Evolutionary conservation across 768 basidiomycete genomes (phyloP).

Genomic region (Russula sp.): DNA sequence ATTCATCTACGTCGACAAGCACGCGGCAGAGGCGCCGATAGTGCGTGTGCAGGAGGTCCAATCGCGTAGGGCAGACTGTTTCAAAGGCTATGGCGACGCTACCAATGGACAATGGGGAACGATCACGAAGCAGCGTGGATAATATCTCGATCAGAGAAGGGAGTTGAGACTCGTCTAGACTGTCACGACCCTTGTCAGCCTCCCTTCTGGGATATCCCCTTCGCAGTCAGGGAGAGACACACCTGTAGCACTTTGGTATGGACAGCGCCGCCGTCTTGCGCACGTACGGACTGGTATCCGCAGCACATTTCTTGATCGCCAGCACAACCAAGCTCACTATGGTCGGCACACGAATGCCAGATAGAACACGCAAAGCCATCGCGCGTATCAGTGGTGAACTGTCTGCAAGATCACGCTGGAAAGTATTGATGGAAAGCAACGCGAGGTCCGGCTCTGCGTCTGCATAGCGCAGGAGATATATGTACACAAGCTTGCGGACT

Average conservation of each 20-base stretch:
- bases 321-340: slow-evolving; percentile 80
- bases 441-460: slow-evolving; percentile 92
- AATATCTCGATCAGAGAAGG: slow-evolving; percentile 64
- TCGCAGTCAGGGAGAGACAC: slow-evolving; percentile 23
- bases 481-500: slow-evolving; percentile 94
- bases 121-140: slow-evolving; percentile 56
- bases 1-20: slow-evolving; percentile 91
- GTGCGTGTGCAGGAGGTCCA: slow-evolving; percentile 84
- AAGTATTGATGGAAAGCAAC: slow-evolving; percentile 94
- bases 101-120: slow-evolving; percentile 83
- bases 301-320: slow-evolving; percentile 87
- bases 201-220: not conserved
- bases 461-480: slow-evolving; percentile 92
- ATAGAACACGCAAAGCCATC: slow-evolving; percentile 90
- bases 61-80: slow-evolving; percentile 74
- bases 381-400: slow-evolving; percentile 90
- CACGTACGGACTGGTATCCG: slow-evolving; percentile 91
- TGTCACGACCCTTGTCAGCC: slow-evolving; percentile 28
- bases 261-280: slow-evolving; percentile 89
- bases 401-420: slow-evolving; percentile 93
- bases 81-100: slow-evolving; percentile 81
- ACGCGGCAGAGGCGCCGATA: slow-evolving; percentile 78
- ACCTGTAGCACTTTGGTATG: slow-evolving; percentile 80
- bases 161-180: slow-evolving; percentile 68
- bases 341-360: slow-evolving; percentile 85